Conservation (phyloP, 768 basidiomycete genomes). For the Pseudohyphozyma bogoriensis region DNA sequence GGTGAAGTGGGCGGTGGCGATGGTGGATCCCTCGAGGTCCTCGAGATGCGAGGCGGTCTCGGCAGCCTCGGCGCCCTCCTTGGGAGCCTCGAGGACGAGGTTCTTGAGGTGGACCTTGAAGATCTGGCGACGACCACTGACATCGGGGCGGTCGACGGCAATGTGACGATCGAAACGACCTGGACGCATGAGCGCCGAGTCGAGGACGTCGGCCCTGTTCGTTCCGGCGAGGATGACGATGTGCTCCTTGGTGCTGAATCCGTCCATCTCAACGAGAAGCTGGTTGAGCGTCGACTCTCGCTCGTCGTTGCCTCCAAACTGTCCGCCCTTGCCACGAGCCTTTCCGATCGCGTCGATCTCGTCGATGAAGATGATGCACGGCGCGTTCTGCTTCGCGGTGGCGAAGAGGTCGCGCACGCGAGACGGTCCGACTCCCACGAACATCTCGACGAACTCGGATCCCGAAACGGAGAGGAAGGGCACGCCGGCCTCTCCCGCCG, state of each 20-base stretch:
- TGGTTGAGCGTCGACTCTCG: conserved; percentile 96
- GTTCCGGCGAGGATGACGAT: conserved; percentile 94
- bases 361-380: conserved; percentile 97
- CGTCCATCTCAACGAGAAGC: conserved; percentile 97
- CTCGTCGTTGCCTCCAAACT: conserved; percentile 91
- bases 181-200: conserved; percentile 88
- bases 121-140: conserved; percentile 84
- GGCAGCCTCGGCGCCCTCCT: background rate
- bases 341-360: conserved; percentile 99
- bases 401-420: conserved; percentile 95
- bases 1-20: background rate
- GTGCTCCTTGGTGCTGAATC: conserved; percentile 93
- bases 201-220: conserved; percentile 92
- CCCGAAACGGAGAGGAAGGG: conserved; percentile 98
- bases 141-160: conserved; percentile 86
- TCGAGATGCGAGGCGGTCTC: background rate
- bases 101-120: conserved; percentile 72
- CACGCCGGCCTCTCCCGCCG: conserved; percentile 92
- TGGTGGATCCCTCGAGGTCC: background rate
- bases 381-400: conserved; percentile 93
- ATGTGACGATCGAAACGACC: conserved; percentile 97
- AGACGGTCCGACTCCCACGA: conserved; percentile 96
- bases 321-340: conserved; percentile 64
- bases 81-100: conserved; percentile 24
- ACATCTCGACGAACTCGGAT: conserved; percentile 99